Conservation (phyloP, 495 filamentous ascomycete genomes). For the Aspergillus carlsbadensis region DNA sequence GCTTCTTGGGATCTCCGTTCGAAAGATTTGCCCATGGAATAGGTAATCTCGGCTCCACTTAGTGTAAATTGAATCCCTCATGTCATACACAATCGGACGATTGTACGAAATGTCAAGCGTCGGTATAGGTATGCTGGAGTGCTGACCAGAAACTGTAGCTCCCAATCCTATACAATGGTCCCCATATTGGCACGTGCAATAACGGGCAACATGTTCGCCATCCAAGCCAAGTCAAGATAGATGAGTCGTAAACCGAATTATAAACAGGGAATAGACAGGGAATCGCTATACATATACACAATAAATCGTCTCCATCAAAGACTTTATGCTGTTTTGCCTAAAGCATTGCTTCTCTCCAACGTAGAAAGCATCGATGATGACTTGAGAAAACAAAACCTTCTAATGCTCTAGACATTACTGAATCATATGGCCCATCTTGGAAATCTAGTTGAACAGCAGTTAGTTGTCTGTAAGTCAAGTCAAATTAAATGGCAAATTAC, state of each 20-base stretch:
- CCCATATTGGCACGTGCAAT: background rate
- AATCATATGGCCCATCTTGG: constrained; percentile 73
- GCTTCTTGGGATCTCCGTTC: no score
- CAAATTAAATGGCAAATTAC: constrained; percentile 37
- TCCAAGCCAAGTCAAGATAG: constrained; percentile 9
- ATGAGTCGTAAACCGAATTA: constrained; percentile 5
- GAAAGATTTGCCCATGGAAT: no score
- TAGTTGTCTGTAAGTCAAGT: constrained; percentile 1
- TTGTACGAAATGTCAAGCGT: no score
- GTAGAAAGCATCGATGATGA: constrained; percentile 8
- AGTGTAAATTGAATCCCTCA: no score
- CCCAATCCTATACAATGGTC: background rate
- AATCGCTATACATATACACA: constrained; percentile 14
- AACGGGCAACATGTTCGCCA: background rate
- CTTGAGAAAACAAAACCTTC: constrained; percentile 5
- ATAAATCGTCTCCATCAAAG: constrained; percentile 2
- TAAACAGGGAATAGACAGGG: constrained; percentile 10
- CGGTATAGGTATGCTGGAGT: no score
- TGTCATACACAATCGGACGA: no score
- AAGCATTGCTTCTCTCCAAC: background rate
- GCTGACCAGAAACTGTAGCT: background rate
- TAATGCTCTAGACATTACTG: constrained; percentile 28
- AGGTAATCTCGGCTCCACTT: no score
- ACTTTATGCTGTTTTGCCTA: background rate
- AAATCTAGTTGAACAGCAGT: constrained; percentile 43